Conservation (phyloP, 2,329 filamentous ascomycete genomes). For the Chaetomium olivaceum region DNA sequence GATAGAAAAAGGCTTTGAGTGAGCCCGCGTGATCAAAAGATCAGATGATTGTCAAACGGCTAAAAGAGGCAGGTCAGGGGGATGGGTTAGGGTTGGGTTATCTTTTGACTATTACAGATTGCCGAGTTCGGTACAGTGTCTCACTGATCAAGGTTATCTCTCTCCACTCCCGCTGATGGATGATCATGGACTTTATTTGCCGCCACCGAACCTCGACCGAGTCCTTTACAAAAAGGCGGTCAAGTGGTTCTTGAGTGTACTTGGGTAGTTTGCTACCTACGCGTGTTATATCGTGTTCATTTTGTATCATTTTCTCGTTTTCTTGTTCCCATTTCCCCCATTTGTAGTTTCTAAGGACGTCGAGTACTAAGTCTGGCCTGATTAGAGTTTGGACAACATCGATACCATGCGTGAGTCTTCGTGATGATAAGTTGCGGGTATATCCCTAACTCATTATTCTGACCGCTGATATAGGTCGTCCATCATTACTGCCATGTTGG, state of each 20-base stretch:
- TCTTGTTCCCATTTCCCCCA: not conserved
- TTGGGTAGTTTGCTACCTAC: not conserved
- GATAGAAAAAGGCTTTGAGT: not conserved
- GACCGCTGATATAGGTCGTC: conserved; percentile 10
- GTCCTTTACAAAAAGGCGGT: not conserved
- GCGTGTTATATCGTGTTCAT: too few species aligned
- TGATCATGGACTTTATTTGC: not conserved
- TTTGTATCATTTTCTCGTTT: not conserved
- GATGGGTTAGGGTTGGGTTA: not conserved
- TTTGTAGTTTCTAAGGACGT: not conserved
- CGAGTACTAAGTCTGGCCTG: not conserved
- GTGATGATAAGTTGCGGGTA: too few species aligned
- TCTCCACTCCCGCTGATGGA: not conserved
- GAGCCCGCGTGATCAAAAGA: not conserved
- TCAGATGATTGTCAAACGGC: not conserved
- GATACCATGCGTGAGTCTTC: conserved; percentile 19
- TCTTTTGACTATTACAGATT: not conserved
- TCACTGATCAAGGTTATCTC: too few species aligned
- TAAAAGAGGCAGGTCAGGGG: not conserved
- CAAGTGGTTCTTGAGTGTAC: not conserved
- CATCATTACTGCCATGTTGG: conserved; percentile 18
- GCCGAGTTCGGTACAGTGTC: too few species aligned
- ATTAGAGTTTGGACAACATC: not conserved
- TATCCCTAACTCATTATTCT: not conserved
- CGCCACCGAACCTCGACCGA: not conserved